Evolutionary conservation across 768 basidiomycete species (phyloP).

Genomic region (Suillus variegatus): DNA sequence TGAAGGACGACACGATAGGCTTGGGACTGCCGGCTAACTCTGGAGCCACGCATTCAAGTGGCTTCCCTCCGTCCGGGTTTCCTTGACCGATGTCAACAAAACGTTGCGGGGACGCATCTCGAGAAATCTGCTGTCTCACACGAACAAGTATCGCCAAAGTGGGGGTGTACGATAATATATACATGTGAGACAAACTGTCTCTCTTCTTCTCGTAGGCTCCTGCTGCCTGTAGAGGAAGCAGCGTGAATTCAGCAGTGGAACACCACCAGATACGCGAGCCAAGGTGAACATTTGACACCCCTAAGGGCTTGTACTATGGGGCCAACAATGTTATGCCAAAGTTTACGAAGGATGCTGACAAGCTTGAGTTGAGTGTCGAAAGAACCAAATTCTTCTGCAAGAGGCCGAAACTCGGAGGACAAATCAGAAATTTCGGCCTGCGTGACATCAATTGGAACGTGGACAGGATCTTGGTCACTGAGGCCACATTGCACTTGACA

Average conservation of each 20-base stretch:
- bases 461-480: slow-evolving; percentile 6
- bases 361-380: slow-evolving; percentile 19
- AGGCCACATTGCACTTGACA: not conserved
- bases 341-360: slow-evolving; percentile 14
- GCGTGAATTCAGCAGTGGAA: slow-evolving; percentile 29
- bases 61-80: too few species aligned
- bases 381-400: slow-evolving; percentile 8
- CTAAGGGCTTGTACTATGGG: slow-evolving; percentile 21
- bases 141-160: too few species aligned
- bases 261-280: slow-evolving; percentile 35
- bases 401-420: slow-evolving; percentile 5
- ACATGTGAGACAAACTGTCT: too few species aligned
- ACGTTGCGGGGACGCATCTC: too few species aligned
- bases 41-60: too few species aligned
- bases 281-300: slow-evolving; percentile 7
- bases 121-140: too few species aligned
- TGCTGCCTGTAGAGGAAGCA: slow-evolving; percentile 35
- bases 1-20: too few species aligned
- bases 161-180: too few species aligned
- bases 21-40: too few species aligned
- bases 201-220: slow-evolving; percentile 25
- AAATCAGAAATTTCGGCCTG: slow-evolving; percentile 11
- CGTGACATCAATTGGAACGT: slow-evolving; percentile 9
- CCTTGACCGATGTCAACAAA: too few species aligned
- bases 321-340: slow-evolving; percentile 27